These are phyloP conservation scores for Penicillium bovifimosum DNA, from an alignment of 495 filamentous ascomycete genomes.

Conservation along the genomic window DNA sequence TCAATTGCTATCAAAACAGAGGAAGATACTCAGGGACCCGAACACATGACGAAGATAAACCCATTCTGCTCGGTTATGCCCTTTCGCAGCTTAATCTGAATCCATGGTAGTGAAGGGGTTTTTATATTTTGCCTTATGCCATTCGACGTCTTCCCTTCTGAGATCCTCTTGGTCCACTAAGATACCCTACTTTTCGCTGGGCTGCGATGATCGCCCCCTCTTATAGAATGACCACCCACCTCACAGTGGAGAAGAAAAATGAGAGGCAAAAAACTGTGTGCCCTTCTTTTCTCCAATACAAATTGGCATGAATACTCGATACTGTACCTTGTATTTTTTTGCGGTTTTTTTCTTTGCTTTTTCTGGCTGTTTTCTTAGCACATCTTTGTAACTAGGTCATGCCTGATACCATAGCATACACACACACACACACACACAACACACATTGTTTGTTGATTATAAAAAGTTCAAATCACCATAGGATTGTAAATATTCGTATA, in stretches of 20 bases:
- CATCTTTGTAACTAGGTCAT: background rate
- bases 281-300: constrained; percentile 2
- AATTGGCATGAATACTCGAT: background rate
- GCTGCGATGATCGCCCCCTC: constrained; percentile 26
- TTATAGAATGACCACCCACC: constrained; percentile 19
- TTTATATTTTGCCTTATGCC: background rate
- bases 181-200: constrained; percentile 16
- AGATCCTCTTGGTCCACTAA: background rate
- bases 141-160: constrained; percentile 5
- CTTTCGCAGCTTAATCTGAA: constrained; percentile 10
- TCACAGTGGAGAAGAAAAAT: constrained; percentile 21
- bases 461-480: background rate
- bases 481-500: too few species aligned
- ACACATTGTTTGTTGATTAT: background rate
- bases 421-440: background rate
- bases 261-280: constrained; percentile 17
- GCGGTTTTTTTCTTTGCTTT: background rate
- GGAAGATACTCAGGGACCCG: background rate
- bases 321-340: constrained; percentile 13
- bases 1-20: too few species aligned
- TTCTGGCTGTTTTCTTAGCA: background rate
- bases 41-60: background rate
- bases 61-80: constrained; percentile 17
- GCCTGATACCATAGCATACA: background rate
- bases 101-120: constrained; percentile 5